phyloP scores from a whole-genome alignment of 805 yeast species.

The Yarrowia sp. region DNA sequence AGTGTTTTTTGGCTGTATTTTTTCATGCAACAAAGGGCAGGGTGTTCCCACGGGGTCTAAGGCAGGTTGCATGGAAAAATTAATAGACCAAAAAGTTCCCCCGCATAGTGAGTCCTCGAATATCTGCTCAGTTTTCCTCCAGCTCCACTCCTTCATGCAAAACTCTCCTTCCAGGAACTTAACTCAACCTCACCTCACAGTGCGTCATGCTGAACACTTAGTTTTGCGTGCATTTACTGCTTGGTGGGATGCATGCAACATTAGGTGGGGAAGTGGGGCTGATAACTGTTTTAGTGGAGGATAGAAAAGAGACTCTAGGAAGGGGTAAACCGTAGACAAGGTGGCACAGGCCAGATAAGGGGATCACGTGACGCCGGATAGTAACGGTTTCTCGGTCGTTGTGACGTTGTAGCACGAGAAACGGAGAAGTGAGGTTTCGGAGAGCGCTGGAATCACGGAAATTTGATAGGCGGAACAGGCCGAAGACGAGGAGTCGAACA shows the following conservation, averaged over 20 bases:
- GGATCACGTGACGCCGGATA: not conserved
- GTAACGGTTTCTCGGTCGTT: not conserved
- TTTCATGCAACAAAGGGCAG: not conserved
- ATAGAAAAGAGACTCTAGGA: too few relatives aligned
- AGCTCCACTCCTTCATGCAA: not conserved
- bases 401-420: too few relatives aligned
- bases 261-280: slow-evolving; percentile 22
- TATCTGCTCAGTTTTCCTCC: too few relatives aligned
- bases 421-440: too few relatives aligned
- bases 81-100: not conserved
- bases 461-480: too few relatives aligned
- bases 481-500: too few relatives aligned
- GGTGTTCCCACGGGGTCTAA: not conserved
- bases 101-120: too few relatives aligned
- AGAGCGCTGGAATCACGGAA: too few relatives aligned
- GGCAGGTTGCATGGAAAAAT: not conserved
- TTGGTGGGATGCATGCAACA: not conserved
- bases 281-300: not conserved
- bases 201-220: not conserved
- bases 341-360: not conserved
- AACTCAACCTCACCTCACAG: not conserved
- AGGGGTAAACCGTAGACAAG: not conserved
- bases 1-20: not conserved
- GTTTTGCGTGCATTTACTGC: not conserved
- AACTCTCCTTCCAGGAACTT: not conserved